A percentile compares a stretch with the other conserved stretches of the same genome.
phyloP scores from a whole-genome alignment of 225 moss, liverwort and hornwort genomes.

The Pleurozium schreberi region DNA sequence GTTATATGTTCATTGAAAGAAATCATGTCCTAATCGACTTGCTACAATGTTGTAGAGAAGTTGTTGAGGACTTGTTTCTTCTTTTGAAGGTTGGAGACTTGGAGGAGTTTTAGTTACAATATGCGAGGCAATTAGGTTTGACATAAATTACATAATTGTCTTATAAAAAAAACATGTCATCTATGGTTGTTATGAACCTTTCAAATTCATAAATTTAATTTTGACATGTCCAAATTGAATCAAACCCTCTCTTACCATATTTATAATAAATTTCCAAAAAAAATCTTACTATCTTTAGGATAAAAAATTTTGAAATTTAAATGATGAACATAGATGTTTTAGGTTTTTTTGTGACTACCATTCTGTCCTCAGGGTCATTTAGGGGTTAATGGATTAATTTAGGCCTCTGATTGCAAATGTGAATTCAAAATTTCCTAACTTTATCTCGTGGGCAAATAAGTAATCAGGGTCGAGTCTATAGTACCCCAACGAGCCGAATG shows the following conservation, averaged over 20 bases:
- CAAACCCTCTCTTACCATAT: background rate
- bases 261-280: background rate
- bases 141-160: background rate
- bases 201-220: background rate
- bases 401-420: too few species aligned
- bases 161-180: too few species aligned
- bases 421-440: too few species aligned
- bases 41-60: background rate
- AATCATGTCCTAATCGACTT: background rate
- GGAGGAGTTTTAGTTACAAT: background rate
- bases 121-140: fast-evolving
- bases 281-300: background rate
- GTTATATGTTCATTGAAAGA: background rate
- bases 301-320: too few species aligned
- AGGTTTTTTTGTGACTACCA: too few species aligned
- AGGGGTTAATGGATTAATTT: too few species aligned
- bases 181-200: background rate
- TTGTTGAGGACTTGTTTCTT: background rate
- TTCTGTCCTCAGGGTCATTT: too few species aligned
- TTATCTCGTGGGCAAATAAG: too few species aligned
- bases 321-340: too few species aligned
- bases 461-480: too few species aligned
- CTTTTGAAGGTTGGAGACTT: too few species aligned
- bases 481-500: too few species aligned
- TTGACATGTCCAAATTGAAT: background rate